Evolutionary conservation across 73 alveolate species (phyloP).

Genomic region (Symbiodinium pilosum): DNA sequence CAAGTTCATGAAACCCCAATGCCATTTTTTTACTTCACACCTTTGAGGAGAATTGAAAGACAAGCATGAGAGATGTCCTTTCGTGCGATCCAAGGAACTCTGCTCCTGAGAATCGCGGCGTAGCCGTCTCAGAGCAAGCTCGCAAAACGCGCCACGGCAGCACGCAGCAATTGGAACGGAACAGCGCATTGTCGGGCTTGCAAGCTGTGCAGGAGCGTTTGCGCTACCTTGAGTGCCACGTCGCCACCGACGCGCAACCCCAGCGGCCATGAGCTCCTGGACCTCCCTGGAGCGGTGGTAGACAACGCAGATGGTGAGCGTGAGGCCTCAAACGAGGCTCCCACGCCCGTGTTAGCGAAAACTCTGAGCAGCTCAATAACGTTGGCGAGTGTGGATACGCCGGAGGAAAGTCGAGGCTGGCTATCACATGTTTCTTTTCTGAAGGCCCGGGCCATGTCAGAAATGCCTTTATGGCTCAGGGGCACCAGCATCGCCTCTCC

Average conservation of each 20-base stretch:
- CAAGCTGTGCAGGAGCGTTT: neutral
- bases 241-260: neutral
- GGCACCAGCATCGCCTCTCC: neutral
- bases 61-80: too few species aligned
- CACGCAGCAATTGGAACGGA: too few species aligned
- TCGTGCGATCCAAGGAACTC: neutral
- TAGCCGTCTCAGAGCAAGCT: neutral
- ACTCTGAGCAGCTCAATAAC: neutral
- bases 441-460: too few species aligned
- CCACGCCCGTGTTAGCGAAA: neutral
- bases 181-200: neutral
- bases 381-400: conserved; percentile 6
- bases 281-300: neutral
- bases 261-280: neutral
- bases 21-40: too few species aligned
- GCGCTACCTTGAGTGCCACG: neutral
- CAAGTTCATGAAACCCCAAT: too few species aligned
- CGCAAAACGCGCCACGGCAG: too few species aligned
- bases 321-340: conserved; percentile 3
- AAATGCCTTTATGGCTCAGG: neutral
- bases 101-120: conserved; percentile 3
- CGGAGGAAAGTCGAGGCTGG: neutral
- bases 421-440: too few species aligned
- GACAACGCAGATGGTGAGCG: neutral
- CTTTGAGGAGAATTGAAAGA: too few species aligned